Base-by-base conservation (phyloP, 2,329 filamentous ascomycete genomes). In the Mollisiaceae sp. region DNA sequence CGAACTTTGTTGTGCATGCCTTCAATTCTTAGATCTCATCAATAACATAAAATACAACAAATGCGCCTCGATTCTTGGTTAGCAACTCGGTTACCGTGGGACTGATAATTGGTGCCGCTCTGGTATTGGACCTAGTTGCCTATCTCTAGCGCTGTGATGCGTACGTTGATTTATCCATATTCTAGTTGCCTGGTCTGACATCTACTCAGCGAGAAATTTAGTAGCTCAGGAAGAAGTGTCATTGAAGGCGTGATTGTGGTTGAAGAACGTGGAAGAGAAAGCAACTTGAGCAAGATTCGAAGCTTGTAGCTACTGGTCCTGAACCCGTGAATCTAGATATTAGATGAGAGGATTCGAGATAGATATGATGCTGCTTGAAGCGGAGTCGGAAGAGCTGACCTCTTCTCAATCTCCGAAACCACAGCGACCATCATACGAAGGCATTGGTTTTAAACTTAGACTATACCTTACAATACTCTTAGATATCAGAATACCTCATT, bases 21-120 rank as follows among this genome's bases (percentile, higher is more conserved):
- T 74, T 74, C 63, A 73, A 73, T 43, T 70, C 71, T 20, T 74
- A 71, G 72, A 72, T 73, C 36, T 71, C 71, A 2, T 60, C 73
- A 9, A 50, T 74, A 18, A 70, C 70, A 0, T 74, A 73, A 41
- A 70, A 73, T 55, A 74, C 72, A 18, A 69, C 55, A 1, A 70
- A 71, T 24, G 71, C 71, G 1, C 72, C 72, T 1, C 60, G 70
- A 9, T 73, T 74, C 47, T 43, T 71, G 54, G 60, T 69, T 18
- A 71, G 71, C n/a, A 72, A 73, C 63, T 67, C 67, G 4, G 70
- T 72, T 4, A 73, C 72, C 1, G 71, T 71, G 0, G 70, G 38
- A 0, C 62, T 72, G 57, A 72, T 73, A 39, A 56, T 72, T 32
- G 73, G 70, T 59, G 72, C 71, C 32, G 67, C 59, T 22, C 43